phyloP scores from a whole-genome alignment of 768 basidiomycete species.

The Aureoboletus auriporus region DNA sequence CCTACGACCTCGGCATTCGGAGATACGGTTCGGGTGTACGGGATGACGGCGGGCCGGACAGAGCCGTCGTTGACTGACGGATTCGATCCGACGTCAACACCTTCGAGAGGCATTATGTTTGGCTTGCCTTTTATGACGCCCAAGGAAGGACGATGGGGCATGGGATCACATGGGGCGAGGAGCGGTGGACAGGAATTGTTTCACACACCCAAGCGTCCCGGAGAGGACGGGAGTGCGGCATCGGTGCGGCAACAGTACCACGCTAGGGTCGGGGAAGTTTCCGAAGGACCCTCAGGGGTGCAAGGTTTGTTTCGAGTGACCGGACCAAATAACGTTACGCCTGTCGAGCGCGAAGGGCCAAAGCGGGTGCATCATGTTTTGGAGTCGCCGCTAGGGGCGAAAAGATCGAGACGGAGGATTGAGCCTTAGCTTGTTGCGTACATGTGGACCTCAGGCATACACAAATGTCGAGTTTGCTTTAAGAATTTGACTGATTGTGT shows the following conservation, averaged over 20 bases:
- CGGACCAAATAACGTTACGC: slow-evolving; percentile 46
- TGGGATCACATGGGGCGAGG: slow-evolving; percentile 16
- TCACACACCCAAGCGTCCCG: slow-evolving; percentile 49
- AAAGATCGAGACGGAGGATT: slow-evolving; percentile 20
- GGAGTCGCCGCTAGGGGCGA: slow-evolving; percentile 29
- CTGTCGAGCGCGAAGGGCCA: slow-evolving; percentile 41
- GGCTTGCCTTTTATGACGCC: slow-evolving; percentile 56
- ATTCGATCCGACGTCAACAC: slow-evolving; percentile 78
- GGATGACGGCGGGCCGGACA: slow-evolving; percentile 34
- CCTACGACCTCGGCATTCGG: slow-evolving; percentile 36
- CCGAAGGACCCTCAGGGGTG: slow-evolving; percentile 13
- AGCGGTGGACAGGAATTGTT: slow-evolving; percentile 41
- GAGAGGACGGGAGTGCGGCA: slow-evolving; percentile 15
- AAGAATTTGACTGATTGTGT: not conserved
- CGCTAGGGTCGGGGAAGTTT: slow-evolving; percentile 17
- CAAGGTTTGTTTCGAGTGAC: slow-evolving; percentile 13
- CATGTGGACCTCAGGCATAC: no score
- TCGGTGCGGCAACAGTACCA: slow-evolving; percentile 8
- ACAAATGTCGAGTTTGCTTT: no score
- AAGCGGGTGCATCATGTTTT: slow-evolving; percentile 20
- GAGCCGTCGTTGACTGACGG: slow-evolving; percentile 33
- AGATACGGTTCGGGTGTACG: slow-evolving; percentile 38
- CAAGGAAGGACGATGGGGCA: slow-evolving; percentile 48
- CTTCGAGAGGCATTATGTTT: slow-evolving; percentile 73
- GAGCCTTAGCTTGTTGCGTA: slow-evolving; percentile 4